These are phyloP conservation scores for Chionographis japonica DNA, from an alignment of 106 monocot species.

Conservation along the genomic window DNA sequence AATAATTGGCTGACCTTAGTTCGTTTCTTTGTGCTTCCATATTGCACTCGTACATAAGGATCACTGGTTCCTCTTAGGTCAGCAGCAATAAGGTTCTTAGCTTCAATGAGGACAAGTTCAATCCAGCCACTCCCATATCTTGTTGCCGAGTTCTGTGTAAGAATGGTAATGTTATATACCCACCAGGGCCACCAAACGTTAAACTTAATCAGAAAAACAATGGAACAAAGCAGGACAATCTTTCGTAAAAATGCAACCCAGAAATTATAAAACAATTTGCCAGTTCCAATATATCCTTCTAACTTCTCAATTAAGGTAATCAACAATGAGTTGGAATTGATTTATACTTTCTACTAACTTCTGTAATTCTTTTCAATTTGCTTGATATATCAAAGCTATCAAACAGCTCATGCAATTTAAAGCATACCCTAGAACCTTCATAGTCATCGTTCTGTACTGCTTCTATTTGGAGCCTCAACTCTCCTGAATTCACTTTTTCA, in stretches of 20 bases:
- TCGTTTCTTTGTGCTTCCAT: slow-evolving; percentile 80
- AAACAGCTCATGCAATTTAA: slow-evolving; percentile 1
- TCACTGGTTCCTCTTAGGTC: slow-evolving; percentile 91
- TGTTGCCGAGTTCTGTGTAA: slow-evolving; percentile 28
- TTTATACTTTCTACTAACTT: no score
- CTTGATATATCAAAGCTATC: not conserved
- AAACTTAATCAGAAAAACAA: not conserved
- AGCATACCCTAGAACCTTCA: slow-evolving; percentile 33
- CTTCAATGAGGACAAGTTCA: slow-evolving; percentile 87
- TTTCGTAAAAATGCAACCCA: not conserved
- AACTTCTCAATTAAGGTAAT: not conserved
- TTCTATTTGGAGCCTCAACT: slow-evolving; percentile 76
- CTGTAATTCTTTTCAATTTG: not conserved
- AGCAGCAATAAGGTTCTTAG: slow-evolving; percentile 86
- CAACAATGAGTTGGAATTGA: not conserved
- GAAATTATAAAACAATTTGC: not conserved
- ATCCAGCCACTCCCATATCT: slow-evolving; percentile 44
- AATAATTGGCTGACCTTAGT: slow-evolving; percentile 64
- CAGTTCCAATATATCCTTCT: not conserved
- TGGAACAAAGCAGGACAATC: not conserved
- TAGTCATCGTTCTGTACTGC: slow-evolving; percentile 43
- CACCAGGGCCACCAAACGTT: no score
- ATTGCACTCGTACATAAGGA: slow-evolving; percentile 92
- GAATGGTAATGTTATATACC: not conserved
- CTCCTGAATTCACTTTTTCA: slow-evolving; percentile 81